Evolutionary conservation across 306 rosid genomes (phyloP), one percentile per base, ranked within the genome.

Genomic region (Prunus mira): DNA sequence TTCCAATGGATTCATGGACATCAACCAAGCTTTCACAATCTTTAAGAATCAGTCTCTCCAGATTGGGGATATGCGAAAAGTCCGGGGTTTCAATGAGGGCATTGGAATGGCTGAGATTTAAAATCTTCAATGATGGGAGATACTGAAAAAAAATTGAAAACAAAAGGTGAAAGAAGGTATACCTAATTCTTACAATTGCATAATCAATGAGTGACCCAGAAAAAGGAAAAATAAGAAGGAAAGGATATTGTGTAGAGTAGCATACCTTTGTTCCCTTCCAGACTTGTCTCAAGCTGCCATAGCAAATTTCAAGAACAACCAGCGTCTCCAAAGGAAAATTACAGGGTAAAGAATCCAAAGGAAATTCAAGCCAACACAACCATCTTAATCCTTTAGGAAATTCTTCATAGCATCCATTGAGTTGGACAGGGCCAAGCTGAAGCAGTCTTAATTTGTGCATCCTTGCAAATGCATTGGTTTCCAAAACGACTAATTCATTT

Each of bases 81-180:
- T 77, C 45, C 2, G 75, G 50, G 6, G 49, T 56, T 19, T 19
- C 73, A 4, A 2, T 19, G 5, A 68, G 49, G 49, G 28, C 15
- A 43, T n/a, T 17, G n/a, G 80, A 77, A 32, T 77, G 80, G 62
- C 80, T 77, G 19, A 68, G 62, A 20, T 77, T 46, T 45, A 68
- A 30, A 12, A 77, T 28, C n/a, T 77, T 77, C 19, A 77, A 15
- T 19, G 54, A 24, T 28, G 65, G 61, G 3, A 77, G 80, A 46
- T 3, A 12, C 70, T 71, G 74, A 66, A 24, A 1, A 6, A 47
- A 11, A 47, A 12, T 1, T 5, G 41, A 34, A 34, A 34, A 32
- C 38, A 5, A 63, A 63, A 63, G 27, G 15, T 62, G 3, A 27
- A 17, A 51, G 24, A 18, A 50, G 6, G 41, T 46, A 17, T 5